Conservation (phyloP, 768 basidiomycete genomes). For the Auriscalpium vulgare region DNA sequence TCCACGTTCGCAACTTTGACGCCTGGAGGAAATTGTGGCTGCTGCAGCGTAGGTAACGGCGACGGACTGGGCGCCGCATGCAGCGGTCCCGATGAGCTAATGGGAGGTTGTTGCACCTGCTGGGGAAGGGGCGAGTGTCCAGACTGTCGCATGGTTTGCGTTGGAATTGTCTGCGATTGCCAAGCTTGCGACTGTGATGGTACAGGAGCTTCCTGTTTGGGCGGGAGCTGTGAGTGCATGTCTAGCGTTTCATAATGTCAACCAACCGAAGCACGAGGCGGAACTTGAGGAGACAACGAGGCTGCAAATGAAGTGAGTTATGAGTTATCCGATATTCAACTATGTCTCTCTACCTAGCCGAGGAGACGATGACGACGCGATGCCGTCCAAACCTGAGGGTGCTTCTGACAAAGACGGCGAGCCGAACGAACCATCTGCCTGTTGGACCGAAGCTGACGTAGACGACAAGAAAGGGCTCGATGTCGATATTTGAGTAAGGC, state of each 20-base stretch:
- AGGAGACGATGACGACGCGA: constrained; percentile 54
- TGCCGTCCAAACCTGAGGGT: constrained; percentile 28
- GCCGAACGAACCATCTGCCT: constrained; percentile 56
- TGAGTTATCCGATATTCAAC: no score
- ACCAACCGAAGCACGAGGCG: neutral
- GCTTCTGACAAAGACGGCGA: constrained; percentile 74
- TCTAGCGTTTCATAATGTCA: no score
- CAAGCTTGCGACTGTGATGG: constrained; percentile 6
- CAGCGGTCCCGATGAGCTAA: constrained; percentile 6
- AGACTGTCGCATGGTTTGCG: constrained; percentile 15
- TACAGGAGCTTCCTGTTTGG: neutral
- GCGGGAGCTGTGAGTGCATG: neutral
- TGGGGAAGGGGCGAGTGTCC: constrained; percentile 43
- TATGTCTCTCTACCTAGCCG: constrained; percentile 1
- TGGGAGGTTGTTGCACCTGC: constrained; percentile 30
- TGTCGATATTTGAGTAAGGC: constrained; percentile 76
- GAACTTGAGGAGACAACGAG: neutral
- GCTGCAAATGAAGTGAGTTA: no score
- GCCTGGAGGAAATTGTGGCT: constrained; percentile 16
- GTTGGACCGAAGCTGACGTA: constrained; percentile 54
- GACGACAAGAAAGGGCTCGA: constrained; percentile 79
- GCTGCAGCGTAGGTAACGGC: neutral
- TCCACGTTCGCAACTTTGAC: constrained; percentile 8
- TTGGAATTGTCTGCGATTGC: constrained; percentile 6
- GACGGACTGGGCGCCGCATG: neutral